Evolutionary conservation across 1,284 basidiomycete genomes (phyloP), one percentile per base, ranked within the genome.

Genomic region (Agaricales sp.): DNA sequence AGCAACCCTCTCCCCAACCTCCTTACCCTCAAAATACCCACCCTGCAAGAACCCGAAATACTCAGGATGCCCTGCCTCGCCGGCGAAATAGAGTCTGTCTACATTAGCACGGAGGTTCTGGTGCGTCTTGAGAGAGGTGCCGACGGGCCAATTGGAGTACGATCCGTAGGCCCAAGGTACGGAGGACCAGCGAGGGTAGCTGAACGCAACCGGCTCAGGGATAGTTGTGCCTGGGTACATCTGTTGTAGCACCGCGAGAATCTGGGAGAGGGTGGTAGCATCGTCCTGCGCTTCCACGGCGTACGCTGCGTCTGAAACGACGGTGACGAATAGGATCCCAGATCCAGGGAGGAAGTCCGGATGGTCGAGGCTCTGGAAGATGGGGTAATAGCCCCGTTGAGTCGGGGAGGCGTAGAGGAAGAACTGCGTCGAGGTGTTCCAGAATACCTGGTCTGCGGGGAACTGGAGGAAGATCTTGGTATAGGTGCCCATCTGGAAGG

Each of bases 391-490:
- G 4, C 83, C 83, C 14, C 82, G 75, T 52, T 77, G 69, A n/a
- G 8, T 35, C 18, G 67, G 60, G 52, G 80, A 80, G 4, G 83
- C 82, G 56, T 83, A 85, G 12, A 86, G 60, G 4, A 67, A 77
- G 63, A 78, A 75, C 80, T 84, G 52, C 11, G 30, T 35, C 8
- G 30, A 35, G 30, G 30, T 35, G 30, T 35, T 35, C 30, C 30
- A 35, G 30, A 35, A 35, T 8, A 35, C 30, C n/a, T 35, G 30
- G 30, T 35, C 30, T 35, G 30, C 57, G 0, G 75, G 67, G 57
- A 85, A 86, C 52, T 78, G 71, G 43, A 85, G 56, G 61, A 84
- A 86, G 44, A 86, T 82, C 63, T 85, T 86, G 2, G 82, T 83
- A 57, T 82, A 86, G 2, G 74, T 80, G 1, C 69, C 80, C 82